Evolutionary conservation across 805 yeast genomes (phyloP).

Genomic region (Ogataea sp.): DNA sequence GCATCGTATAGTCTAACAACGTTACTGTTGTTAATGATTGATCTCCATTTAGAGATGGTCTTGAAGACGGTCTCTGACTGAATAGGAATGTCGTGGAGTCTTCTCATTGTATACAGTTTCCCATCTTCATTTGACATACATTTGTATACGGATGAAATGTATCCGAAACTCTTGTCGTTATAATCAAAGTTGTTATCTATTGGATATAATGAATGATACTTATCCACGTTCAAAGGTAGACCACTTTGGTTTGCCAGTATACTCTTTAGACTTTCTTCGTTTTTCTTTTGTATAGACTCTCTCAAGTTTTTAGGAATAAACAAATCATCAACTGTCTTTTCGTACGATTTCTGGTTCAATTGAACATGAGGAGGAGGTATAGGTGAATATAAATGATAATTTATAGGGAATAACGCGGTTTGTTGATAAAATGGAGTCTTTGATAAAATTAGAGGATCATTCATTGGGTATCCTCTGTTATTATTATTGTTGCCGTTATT

Average conservation of each 20-base stretch:
- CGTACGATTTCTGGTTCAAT: conserved; percentile 57
- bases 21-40: conserved; percentile 44
- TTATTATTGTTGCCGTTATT: conserved; percentile 1
- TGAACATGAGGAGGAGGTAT: conserved; percentile 69
- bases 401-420: conserved; percentile 43
- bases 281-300: conserved; percentile 60
- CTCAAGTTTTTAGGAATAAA: conserved; percentile 70
- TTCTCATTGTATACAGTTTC: conserved; percentile 62
- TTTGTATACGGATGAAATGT: conserved; percentile 61
- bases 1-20: conserved; percentile 69
- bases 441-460: too few species aligned
- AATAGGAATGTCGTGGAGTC: conserved; percentile 55
- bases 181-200: conserved; percentile 46
- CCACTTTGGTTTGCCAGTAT: conserved; percentile 41
- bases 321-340: conserved; percentile 58
- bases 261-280: conserved; percentile 68
- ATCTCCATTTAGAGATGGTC: conserved; percentile 60
- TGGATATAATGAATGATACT: conserved; percentile 80
- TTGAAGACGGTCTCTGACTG: conserved; percentile 52
- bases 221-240: conserved; percentile 71
- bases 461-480: not conserved
- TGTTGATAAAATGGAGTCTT: conserved; percentile 23
- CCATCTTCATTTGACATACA: conserved; percentile 78
- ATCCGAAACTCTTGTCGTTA: conserved; percentile 37
- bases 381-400: conserved; percentile 87